These are phyloP conservation scores for Daldinia childiae DNA, from an alignment of 495 filamentous ascomycete species.

Conservation along the genomic window DNA sequence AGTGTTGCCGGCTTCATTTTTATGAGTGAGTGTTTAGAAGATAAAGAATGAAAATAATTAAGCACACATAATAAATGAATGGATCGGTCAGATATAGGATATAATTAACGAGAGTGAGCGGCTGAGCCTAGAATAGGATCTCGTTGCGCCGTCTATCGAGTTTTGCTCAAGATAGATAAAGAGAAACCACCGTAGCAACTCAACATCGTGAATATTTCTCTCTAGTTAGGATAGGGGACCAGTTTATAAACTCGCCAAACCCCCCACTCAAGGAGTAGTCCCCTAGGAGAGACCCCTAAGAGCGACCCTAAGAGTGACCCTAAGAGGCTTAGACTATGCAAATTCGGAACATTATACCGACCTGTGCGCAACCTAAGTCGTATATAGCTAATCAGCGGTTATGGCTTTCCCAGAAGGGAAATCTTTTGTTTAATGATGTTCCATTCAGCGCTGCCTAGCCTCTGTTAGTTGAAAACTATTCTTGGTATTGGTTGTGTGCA, in stretches of 20 bases:
- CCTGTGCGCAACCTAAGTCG: conserved; percentile 6
- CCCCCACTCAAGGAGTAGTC: not conserved
- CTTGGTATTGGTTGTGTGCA: not conserved
- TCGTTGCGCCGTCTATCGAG: not conserved
- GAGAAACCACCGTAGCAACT: not conserved
- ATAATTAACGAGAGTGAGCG: not conserved
- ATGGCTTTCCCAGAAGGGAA: conserved; percentile 20
- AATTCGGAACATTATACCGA: conserved; percentile 32
- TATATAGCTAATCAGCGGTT: conserved; percentile 15
- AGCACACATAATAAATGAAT: not conserved
- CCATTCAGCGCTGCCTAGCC: conserved; percentile 16
- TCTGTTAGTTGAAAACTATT: conserved; percentile 6
- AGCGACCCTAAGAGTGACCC: not conserved
- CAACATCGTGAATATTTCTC: conserved; percentile 10
- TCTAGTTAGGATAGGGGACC: not conserved
- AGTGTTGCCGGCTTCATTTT: conserved; percentile 37
- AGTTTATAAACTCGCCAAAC: conserved; percentile 3
- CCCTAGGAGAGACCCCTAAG: not conserved
- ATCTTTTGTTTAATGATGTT: conserved; percentile 15
- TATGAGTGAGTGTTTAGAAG: not conserved
- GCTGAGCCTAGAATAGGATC: not conserved
- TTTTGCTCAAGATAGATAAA: conserved; percentile 11
- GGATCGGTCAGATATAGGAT: not conserved
- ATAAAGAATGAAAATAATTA: not conserved
- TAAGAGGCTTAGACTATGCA: conserved; percentile 22